Conservation (phyloP, 2,329 filamentous ascomycete genomes). For the Hymenoscyphus repandus region DNA sequence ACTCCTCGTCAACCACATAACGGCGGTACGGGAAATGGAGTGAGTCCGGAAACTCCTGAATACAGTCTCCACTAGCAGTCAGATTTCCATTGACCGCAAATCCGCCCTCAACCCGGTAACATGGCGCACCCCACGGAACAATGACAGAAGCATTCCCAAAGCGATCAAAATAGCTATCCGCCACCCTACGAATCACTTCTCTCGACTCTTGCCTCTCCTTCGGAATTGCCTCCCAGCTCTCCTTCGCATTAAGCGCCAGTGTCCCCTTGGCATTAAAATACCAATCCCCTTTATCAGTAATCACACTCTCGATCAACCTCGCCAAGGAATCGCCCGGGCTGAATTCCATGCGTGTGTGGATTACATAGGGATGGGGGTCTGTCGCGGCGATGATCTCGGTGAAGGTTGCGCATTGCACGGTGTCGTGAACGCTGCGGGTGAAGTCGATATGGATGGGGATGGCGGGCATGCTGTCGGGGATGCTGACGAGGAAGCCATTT, state of each 20-base stretch:
- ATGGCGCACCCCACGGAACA: slow-evolving; percentile 9
- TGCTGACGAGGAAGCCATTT: slow-evolving; percentile 2
- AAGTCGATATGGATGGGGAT: slow-evolving; percentile 5
- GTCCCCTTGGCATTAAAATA: slow-evolving; percentile 7
- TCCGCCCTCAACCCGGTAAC: slow-evolving; percentile 6
- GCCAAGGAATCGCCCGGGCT: background rate
- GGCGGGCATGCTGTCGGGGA: slow-evolving; percentile 1
- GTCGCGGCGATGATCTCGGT: slow-evolving; percentile 2
- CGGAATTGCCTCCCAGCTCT: slow-evolving; percentile 2
- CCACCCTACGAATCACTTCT: slow-evolving; percentile 3
- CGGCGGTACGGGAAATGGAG: no score
- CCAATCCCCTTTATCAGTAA: slow-evolving; percentile 5
- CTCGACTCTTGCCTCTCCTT: background rate
- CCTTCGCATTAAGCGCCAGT: background rate
- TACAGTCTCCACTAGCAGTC: no score
- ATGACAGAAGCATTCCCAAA: slow-evolving; percentile 2
- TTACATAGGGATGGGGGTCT: slow-evolving; percentile 3
- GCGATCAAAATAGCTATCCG: slow-evolving; percentile 9
- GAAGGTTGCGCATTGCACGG: slow-evolving; percentile 5
- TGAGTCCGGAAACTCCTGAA: no score
- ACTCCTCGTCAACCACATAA: no score
- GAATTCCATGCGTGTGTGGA: slow-evolving; percentile 6
- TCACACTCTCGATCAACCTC: slow-evolving; percentile 3
- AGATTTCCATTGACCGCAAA: background rate
- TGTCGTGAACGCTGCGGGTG: slow-evolving; percentile 1